A percentile compares a stretch with the other conserved stretches of the same genome.
These are phyloP conservation scores for Odonthalia washingtoniensis DNA, from an alignment of 31 red algal genomes.

Conservation along the genomic window DNA sequence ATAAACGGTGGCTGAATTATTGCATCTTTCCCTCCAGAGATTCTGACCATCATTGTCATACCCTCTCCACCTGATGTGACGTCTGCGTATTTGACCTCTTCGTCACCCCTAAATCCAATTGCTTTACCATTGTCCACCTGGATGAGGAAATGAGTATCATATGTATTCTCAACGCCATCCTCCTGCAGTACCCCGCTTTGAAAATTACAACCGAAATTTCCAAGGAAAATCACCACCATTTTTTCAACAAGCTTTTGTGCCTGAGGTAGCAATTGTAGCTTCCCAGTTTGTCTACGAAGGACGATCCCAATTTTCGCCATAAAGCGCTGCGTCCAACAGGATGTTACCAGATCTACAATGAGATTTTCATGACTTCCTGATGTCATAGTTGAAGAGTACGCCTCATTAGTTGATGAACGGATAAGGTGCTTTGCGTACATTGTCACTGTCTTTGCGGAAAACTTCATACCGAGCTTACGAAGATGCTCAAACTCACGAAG, in stretches of 20 bases:
- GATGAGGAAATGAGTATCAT: conserved; percentile 52
- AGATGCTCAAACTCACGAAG: conserved; percentile 37
- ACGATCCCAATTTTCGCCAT: background rate
- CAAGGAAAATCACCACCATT: conserved; percentile 29
- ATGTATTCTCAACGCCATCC: conserved; percentile 36
- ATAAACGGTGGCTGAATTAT: conserved; percentile 4
- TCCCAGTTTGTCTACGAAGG: conserved; percentile 24
- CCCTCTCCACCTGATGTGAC: conserved; percentile 29
- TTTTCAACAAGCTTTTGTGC: conserved; percentile 34
- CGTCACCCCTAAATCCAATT: conserved; percentile 18
- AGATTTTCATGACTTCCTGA: background rate
- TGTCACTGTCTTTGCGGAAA: background rate
- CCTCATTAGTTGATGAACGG: background rate
- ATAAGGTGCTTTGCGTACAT: background rate
- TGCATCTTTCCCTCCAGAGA: conserved; percentile 17
- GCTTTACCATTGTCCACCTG: conserved; percentile 37
- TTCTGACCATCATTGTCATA: conserved; percentile 51
- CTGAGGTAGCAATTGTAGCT: background rate
- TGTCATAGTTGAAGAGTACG: background rate
- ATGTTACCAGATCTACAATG: background rate
- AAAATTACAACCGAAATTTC: conserved; percentile 37
- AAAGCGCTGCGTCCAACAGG: conserved; percentile 36
- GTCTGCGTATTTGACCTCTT: background rate
- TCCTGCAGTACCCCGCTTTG: background rate
- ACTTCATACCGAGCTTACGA: conserved; percentile 34